Base-by-base conservation (phyloP, 2,329 filamentous ascomycete genomes). In the Chaetothyriales sp. region DNA sequence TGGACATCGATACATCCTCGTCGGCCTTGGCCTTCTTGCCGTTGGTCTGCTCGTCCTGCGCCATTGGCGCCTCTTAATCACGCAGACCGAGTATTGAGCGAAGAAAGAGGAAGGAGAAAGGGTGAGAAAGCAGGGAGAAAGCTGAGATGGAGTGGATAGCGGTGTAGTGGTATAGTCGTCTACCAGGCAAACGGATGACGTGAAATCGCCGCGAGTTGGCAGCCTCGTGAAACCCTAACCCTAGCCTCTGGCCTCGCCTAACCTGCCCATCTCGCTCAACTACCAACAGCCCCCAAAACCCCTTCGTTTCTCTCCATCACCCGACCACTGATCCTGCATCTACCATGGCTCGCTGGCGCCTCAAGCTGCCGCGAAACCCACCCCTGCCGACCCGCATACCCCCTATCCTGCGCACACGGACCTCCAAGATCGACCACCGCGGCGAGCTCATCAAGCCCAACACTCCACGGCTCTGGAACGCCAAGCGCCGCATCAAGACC, bases 21-120 rank as follows among this genome's bases (percentile, higher is more conserved):
- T 81, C 75, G 32, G 8, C 32, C 28, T 9, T 36, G 57, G 83
- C 87, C 76, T 96, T 98, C 76, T 96, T 98, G 66, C 81, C 90
- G 77, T 98, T 98, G 71, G 32, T 15, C 32, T 39, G 32, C 32
- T 39, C 32, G 73, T 93, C 87, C 76, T 94, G 86, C 73, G 89
- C 89, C 92, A 96, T 95, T 71, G 70, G 48, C 20, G 46, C 43
- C 46, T 15, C 18, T 42, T 18, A 18, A 19, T 26, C 20, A 19
- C 49, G 18, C 25, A 19, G 10, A 45, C 12, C 7, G 26, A 19
- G 15, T 9, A 15, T 15, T 10, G 10, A 2, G 28, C 4, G 28
- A 8, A 36, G 28, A 10, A 10, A 8, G 28, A 36, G 28, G 8
- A 36, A 36, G 28, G 3, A 2, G 28, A 36, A 12, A 36, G 8